A percentile compares a stretch with the other conserved stretches of the same genome.
These are phyloP conservation scores for Passiflora organensis DNA, from an alignment of 345 rosid genomes.

Conservation along the genomic window DNA sequence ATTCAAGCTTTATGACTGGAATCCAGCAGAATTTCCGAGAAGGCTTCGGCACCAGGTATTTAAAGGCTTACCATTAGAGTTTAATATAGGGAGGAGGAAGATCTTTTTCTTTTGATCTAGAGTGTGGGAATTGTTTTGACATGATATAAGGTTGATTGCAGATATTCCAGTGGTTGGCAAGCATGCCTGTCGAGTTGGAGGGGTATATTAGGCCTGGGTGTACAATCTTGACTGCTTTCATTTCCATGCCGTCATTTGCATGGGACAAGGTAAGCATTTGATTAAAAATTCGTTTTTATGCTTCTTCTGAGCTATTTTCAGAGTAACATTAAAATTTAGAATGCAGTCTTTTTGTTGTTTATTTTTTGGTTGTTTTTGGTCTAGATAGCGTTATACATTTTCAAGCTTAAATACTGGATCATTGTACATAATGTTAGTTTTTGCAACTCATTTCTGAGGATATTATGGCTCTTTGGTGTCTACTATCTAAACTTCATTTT, in stretches of 20 bases:
- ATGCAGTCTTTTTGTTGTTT: too few relatives aligned
- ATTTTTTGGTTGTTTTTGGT: too few relatives aligned
- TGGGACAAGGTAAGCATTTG: conserved; percentile 67
- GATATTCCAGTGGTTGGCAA: conserved; percentile 95
- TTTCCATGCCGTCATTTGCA: conserved; percentile 79
- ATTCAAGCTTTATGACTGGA: conserved; percentile 99
- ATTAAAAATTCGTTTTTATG: neutral
- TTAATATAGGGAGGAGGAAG: conserved; percentile 44
- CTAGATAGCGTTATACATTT: too few relatives aligned
- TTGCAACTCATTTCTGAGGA: too few relatives aligned
- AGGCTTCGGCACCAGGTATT: conserved; percentile 98
- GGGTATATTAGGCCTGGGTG: conserved; percentile 98
- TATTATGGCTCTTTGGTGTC: too few relatives aligned
- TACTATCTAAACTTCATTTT: too few relatives aligned
- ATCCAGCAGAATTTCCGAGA: conserved; percentile 98
- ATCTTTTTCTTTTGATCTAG: conserved; percentile 1
- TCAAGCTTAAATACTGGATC: too few relatives aligned
- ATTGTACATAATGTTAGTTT: too few relatives aligned
- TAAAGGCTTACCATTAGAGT: conserved; percentile 52
- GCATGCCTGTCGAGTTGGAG: conserved; percentile 96
- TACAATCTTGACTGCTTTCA: conserved; percentile 78
- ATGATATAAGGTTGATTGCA: conserved; percentile 32
- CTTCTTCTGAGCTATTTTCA: too few relatives aligned
- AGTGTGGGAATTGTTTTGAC: conserved; percentile 28
- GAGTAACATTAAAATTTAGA: too few relatives aligned